phyloP scores from a whole-genome alignment of 2,329 filamentous ascomycete species.

The Seiridium cupressi region DNA sequence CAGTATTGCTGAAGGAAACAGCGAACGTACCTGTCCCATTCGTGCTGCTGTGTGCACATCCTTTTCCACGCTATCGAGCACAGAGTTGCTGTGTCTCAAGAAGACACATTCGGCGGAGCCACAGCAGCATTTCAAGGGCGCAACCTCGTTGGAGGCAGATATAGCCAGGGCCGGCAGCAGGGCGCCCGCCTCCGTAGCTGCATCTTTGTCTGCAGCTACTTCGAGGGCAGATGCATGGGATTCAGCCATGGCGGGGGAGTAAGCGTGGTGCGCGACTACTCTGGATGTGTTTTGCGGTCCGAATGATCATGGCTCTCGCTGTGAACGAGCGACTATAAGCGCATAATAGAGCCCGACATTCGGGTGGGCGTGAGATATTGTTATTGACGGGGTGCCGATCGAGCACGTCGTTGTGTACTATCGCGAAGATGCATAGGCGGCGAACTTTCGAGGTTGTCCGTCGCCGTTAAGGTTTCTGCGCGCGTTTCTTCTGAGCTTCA shows the following conservation, averaged over 20 bases:
- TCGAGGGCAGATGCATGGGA: not conserved
- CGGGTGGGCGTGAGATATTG: no score
- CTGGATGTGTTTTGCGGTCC: not conserved
- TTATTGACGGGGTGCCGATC: no score
- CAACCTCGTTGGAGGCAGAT: slow-evolving; percentile 18
- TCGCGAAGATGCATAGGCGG: no score
- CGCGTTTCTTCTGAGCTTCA: not conserved
- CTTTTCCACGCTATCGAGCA: slow-evolving; percentile 79
- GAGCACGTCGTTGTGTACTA: no score
- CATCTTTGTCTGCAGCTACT: not conserved
- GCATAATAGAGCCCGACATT: not conserved
- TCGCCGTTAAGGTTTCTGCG: not conserved
- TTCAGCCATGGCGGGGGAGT: not conserved
- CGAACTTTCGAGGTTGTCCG: not conserved
- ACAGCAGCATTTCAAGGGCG: slow-evolving; percentile 73
- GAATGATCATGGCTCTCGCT: not conserved
- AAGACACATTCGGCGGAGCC: slow-evolving; percentile 76
- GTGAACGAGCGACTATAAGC: not conserved
- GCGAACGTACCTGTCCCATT: slow-evolving; percentile 80
- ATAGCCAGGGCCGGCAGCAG: not conserved
- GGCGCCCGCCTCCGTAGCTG: not conserved
- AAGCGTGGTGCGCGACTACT: not conserved
- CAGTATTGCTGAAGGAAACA: not conserved
- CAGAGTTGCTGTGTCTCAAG: slow-evolving; percentile 74
- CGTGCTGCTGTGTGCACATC: slow-evolving; percentile 84